Evolutionary conservation across 78 protist genomes (phyloP).

Genomic region (Monocercomonoides exilis): DNA sequence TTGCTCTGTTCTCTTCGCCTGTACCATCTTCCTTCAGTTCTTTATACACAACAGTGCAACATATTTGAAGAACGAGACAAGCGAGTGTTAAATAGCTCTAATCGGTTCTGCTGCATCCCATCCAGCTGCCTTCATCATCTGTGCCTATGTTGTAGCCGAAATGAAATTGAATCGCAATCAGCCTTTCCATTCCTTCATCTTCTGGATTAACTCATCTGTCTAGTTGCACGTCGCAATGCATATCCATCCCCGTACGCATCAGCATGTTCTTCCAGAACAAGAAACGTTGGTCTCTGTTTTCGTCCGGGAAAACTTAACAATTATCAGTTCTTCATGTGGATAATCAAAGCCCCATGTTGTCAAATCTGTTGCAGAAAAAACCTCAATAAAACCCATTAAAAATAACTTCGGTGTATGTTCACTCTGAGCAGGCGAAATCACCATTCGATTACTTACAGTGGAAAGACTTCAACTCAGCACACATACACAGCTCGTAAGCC

Average conservation of each 20-base stretch:
- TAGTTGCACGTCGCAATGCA: neutral
- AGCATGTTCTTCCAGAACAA: constrained; percentile 41
- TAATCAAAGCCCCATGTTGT: neutral
- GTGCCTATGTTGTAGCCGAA: neutral
- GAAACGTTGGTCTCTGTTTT: constrained; percentile 29
- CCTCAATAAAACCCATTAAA: constrained; percentile 8
- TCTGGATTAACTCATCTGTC: neutral
- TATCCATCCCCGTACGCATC: constrained; percentile 29
- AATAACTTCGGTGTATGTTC: constrained; percentile 27
- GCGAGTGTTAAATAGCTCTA: neutral
- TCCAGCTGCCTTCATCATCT: neutral
- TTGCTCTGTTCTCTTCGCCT: neutral
- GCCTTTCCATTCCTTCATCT: neutral
- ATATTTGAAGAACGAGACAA: neutral
- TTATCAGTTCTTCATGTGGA: neutral
- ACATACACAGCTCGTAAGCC: constrained; percentile 29
- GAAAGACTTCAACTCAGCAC: neutral
- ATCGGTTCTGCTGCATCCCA: neutral
- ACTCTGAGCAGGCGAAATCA: constrained; percentile 24
- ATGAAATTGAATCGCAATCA: neutral
- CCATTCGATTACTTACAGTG: constrained; percentile 16
- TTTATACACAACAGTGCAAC: neutral
- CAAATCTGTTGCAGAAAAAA: constrained; percentile 9
- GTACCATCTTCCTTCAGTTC: neutral
- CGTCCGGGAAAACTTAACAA: neutral